These are phyloP conservation scores for Pseudonitzschia pungens DNA, from an alignment of 108 stramenopile species.

Conservation along the genomic window DNA sequence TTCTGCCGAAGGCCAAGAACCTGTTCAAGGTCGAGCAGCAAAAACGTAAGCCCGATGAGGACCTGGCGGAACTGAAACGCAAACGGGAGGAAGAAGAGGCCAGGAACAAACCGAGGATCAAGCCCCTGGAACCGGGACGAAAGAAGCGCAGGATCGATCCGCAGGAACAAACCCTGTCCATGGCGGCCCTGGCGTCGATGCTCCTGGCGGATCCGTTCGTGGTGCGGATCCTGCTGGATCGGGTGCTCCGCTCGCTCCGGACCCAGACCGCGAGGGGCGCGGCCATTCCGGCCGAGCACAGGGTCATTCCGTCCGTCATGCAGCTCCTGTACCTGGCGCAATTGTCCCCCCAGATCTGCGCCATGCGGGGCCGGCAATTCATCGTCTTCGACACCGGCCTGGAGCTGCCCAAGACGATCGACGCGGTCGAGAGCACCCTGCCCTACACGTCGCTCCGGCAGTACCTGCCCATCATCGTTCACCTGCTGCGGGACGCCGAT, in stretches of 20 bases:
- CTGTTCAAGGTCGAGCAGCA: conserved; percentile 51
- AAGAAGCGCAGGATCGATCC: conserved; percentile 52
- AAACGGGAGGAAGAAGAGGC: conserved; percentile 49
- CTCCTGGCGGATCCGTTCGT: conserved; percentile 86
- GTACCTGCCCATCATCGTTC: conserved; percentile 58
- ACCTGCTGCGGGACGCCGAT: conserved; percentile 68
- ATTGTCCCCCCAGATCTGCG: conserved; percentile 78
- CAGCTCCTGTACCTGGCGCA: conserved; percentile 80
- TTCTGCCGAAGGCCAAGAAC: conserved; percentile 60
- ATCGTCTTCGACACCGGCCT: conserved; percentile 69
- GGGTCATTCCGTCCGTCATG: conserved; percentile 68
- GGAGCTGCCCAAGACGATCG: conserved; percentile 24
- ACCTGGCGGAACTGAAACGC: conserved; percentile 27
- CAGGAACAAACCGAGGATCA: conserved; percentile 18
- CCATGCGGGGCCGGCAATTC: conserved; percentile 59
- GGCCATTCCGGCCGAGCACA: conserved; percentile 55
- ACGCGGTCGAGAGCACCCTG: conserved; percentile 39
- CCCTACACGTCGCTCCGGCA: conserved; percentile 63
- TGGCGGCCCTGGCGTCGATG: conserved; percentile 83
- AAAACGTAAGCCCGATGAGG: conserved; percentile 62
- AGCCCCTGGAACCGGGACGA: conserved; percentile 37
- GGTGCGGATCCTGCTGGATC: conserved; percentile 69
- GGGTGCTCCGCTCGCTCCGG: conserved; percentile 59
- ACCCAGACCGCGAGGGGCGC: conserved; percentile 52
- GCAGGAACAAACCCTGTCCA: conserved; percentile 55